Evolutionary conservation across 371 early-diverging fungal genomes (phyloP).

Genomic region (Mortierella sp.): DNA sequence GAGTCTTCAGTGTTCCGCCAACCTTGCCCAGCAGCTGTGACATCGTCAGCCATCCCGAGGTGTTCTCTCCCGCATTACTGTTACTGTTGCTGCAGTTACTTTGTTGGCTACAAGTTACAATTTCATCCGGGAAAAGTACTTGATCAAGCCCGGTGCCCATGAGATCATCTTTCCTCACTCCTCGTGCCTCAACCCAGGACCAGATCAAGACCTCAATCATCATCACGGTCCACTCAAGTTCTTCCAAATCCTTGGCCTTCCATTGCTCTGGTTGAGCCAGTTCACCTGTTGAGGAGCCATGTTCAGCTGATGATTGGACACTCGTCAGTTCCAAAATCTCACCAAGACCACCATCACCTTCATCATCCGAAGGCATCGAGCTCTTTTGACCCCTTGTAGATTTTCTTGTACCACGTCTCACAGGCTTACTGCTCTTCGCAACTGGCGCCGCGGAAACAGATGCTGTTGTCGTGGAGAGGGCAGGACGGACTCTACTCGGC

Average conservation of each 20-base stretch:
- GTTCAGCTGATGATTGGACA: background rate
- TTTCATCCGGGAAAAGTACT: constrained; percentile 20
- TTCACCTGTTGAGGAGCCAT: too few relatives aligned
- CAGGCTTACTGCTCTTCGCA: background rate
- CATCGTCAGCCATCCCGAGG: constrained; percentile 46
- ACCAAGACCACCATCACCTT: background rate
- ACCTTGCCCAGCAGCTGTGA: constrained; percentile 11
- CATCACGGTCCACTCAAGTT: constrained; percentile 43
- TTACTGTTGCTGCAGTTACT: background rate
- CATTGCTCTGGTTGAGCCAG: constrained; percentile 18
- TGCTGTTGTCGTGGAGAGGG: background rate
- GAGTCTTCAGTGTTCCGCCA: constrained; percentile 33
- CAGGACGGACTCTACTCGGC: constrained; percentile 18
- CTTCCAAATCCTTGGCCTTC: constrained; percentile 42
- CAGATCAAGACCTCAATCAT: constrained; percentile 41
- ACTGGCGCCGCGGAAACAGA: background rate
- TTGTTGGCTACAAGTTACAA: background rate
- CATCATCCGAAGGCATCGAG: background rate
- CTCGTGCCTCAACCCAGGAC: constrained; percentile 46
- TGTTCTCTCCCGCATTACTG: background rate
- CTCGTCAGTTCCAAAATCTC: constrained; percentile 1
- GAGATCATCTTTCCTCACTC: constrained; percentile 32
- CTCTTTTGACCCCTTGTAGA: background rate
- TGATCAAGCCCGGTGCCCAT: constrained; percentile 29
- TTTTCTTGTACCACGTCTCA: background rate